Evolutionary conservation across 163 green algal species (phyloP), one percentile per base, ranked within the genome.

Genomic region (Coccomyxa subellipsoidea): DNA sequence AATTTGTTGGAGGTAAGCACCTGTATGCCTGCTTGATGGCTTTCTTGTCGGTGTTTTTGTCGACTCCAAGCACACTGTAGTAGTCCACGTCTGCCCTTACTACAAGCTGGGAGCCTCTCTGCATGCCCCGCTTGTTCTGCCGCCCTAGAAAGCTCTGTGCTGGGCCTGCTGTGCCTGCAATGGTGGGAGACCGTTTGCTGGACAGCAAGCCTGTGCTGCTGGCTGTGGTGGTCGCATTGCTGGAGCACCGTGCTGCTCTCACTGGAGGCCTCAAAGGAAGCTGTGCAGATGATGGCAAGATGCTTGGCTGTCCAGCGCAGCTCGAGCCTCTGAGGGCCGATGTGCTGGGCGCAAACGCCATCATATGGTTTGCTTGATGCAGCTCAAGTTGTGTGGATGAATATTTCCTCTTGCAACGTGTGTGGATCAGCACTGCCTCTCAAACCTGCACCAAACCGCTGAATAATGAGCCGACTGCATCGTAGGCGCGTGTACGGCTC

Each of bases 1-100:
- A 32, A 36, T 73, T 8, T 1, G 66, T 8, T 73, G 21, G 66
- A 73, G 15, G 66, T 18, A 73, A 0, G 47, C 38, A 80, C 27
- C 93, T 87, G 90, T 99, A 99, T 2, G 97, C 94, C 53, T 90
- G 90, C 90, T 99, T 99, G 82, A 99, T 98, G 7, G 91, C 90
- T 87, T 98, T 97, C 86, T 97, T 98, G 87, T 98, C 94, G 34
- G 96, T 94, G 18, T 39, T 80, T 9, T 89, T 84, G n/a, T 77
- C 47, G n/a, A 99, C 96, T 0, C 97, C 97, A 29, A 99, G 87
- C 15, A 96, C 88, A 31, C 95, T 82, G 81, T 98, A 98, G 82
- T 95, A 84, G 72, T 80, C 70, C 10, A 35, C 59, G 31, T 73
- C 79, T 69, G 79, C 79, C 7, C 38, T 27, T 5, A 83, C 79